Base-by-base conservation (phyloP, 768 basidiomycete species). In the Phaeolepiota aurea region DNA sequence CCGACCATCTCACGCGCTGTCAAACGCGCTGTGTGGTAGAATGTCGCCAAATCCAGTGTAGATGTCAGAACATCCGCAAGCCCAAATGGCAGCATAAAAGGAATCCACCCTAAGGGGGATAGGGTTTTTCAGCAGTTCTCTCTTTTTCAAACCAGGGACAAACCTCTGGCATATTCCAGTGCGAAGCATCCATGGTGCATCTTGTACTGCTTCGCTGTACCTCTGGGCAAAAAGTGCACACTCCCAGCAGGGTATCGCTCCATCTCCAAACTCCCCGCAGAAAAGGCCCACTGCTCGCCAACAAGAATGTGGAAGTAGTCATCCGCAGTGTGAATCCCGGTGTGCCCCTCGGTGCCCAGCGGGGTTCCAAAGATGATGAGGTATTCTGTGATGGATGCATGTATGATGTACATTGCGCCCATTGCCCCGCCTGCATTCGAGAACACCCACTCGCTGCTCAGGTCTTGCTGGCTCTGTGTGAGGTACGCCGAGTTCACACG, bases 361-460 rank as follows among this genome's bases (percentile, higher is more conserved):
- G 96, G 91, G 0, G 93, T 94, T 3, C 96, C 93, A 48, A 96
- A 96, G 50, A 97, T 83, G 58, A 91, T 91, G 50, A 90, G 76
- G 65, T 94, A 99, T 67, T 99, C 96, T 7, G 94, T 97, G 52
- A 99, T 82, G 63, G 80, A 85, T 13, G 94, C 90, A 54, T 98
- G 96, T 48, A 98, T 88, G 63, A 98, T 74, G 59, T 92, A 96
- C 94, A 99, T 97, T 22, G 83, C 83, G 32, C 92, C 92, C 93
- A 94, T 97, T 1, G 92, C 92, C 44, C 96, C 96, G 9, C 93
- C 96, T 0, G 94, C 93, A 52, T 97, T 98, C 69, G 81, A 97
- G 64, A 94, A 87, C 18, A 96, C 77, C 94, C 94, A 97, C 54
- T 97, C 92, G 25, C 68, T 66, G 15, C 73, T 56, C n/a, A n/a